phyloP scores from a whole-genome alignment of 2,329 filamentous ascomycete genomes.

The Leptographium radiaticola region DNA sequence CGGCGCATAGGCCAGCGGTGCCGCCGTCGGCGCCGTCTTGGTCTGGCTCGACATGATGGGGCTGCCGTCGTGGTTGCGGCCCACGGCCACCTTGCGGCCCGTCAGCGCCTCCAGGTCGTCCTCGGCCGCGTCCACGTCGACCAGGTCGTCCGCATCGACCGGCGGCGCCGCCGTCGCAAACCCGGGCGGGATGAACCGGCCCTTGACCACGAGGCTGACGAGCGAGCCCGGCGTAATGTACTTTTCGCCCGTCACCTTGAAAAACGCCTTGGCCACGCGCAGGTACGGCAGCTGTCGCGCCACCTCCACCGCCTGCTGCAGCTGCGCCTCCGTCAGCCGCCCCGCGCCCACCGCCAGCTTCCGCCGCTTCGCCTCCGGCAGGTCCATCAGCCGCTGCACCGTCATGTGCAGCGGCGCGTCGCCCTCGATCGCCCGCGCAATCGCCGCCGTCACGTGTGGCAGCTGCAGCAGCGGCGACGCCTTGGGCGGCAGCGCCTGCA shows the following conservation, averaged over 20 bases:
- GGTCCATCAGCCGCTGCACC: conserved; percentile 79
- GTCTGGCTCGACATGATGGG: conserved; percentile 33
- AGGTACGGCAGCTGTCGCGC: conserved; percentile 76
- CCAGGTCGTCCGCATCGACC: conserved; percentile 65
- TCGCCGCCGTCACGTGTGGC: conserved; percentile 63
- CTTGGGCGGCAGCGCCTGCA: conserved; percentile 77
- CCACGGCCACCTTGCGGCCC: conserved; percentile 52
- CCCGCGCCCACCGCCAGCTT: conserved; percentile 55
- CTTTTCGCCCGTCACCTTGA: conserved; percentile 94
- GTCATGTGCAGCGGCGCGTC: conserved; percentile 62
- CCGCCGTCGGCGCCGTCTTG: conserved; percentile 53
- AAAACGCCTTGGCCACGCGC: conserved; percentile 83
- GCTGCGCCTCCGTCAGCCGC: conserved; percentile 64
- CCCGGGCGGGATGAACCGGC: conserved; percentile 82
- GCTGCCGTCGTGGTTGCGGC: conserved; percentile 49
- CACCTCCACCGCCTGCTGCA: conserved; percentile 60
- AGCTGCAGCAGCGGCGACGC: conserved; percentile 84
- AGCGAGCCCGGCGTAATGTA: conserved; percentile 85
- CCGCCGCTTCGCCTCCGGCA: conserved; percentile 62
- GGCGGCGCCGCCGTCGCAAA: conserved; percentile 54
- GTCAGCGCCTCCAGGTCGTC: conserved; percentile 79
- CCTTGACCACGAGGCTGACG: conserved; percentile 90
- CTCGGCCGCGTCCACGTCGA: conserved; percentile 86
- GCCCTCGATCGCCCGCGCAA: conserved; percentile 57
- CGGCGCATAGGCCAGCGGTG: conserved; percentile 80